Base-by-base conservation (phyloP, 495 filamentous ascomycete species). In the Parachaetomium inaequale region DNA sequence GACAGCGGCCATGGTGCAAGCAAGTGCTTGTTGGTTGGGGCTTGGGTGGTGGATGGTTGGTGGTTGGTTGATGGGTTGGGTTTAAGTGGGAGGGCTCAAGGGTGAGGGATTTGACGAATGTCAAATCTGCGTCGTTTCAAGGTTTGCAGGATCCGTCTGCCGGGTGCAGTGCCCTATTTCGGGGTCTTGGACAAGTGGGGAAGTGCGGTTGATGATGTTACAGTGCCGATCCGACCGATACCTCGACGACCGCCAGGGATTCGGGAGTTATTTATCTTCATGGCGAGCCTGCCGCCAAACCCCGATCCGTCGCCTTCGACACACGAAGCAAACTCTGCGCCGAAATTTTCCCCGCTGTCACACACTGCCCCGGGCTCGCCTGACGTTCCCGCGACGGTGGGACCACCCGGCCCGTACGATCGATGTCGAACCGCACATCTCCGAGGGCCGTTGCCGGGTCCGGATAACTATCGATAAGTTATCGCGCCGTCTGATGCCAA, bases 1-100 rank as follows among this genome's bases (percentile, higher is more conserved):
- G 34, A 80, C 67, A 56, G 73, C 66, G 29, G 71, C 69, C 59
- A 66, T 67, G 46, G 17, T 66, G 28, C 6, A 2, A 53, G 45
- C 11, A 25, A 19, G 29, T 58, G 17, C 12, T 56, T 50, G 40
- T 36, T 32, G 21, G 4, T 32, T 29, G 17, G 34, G 25, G 28
- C 43, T 46, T 26, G 14, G 26, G 34, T 38, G 32, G 28, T 36
- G 47, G 3, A 21, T n/a, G 12, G 28, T 36, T 11, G 32, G 29
- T 12, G 31, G 28, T 32, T 10, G 26, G 25, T 17, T 15, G 36
- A 40, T 40, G 36, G 36, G 2, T 10, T 15, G 10, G 6, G 12
- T 40, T 12, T 10, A 2, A 40, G 36, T 40, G 14, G 23, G 28
- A 5, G 21, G 28, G 12, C 7, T 43, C 7, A 7, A 15, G n/a